Conservation (phyloP, 2,329 filamentous ascomycete genomes). For the Alternaria infectoria region DNA sequence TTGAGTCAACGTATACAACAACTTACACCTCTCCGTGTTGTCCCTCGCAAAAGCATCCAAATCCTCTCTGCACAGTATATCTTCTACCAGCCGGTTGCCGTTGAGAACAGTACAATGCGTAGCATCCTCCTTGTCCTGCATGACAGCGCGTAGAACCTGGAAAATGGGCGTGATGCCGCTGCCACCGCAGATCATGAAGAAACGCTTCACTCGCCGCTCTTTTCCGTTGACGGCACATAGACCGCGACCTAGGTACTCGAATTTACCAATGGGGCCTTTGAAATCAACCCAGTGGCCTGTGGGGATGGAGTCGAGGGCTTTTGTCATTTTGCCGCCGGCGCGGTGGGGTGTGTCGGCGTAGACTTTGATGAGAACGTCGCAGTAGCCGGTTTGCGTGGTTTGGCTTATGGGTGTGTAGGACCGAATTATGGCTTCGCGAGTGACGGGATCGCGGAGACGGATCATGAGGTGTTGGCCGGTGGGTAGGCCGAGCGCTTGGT, state of each 20-base stretch:
- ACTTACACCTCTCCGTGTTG: slow-evolving; percentile 63
- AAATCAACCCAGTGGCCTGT: slow-evolving; percentile 78
- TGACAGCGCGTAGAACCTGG: slow-evolving; percentile 77
- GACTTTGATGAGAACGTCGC: slow-evolving; percentile 83
- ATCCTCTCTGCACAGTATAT: slow-evolving; percentile 80
- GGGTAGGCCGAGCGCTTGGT: slow-evolving; percentile 76
- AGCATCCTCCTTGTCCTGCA: slow-evolving; percentile 66
- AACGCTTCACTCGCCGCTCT: slow-evolving; percentile 65
- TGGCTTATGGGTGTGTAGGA: slow-evolving; percentile 86
- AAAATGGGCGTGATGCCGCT: slow-evolving; percentile 93
- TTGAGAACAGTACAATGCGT: slow-evolving; percentile 77
- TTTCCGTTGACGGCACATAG: slow-evolving; percentile 66
- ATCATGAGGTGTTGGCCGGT: slow-evolving; percentile 89
- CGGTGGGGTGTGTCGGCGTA: slow-evolving; percentile 68
- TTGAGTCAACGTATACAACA: slow-evolving; percentile 74
- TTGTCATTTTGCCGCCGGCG: slow-evolving; percentile 80
- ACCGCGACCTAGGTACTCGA: slow-evolving; percentile 76
- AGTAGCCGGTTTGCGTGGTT: slow-evolving; percentile 63
- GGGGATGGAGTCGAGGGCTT: slow-evolving; percentile 74
- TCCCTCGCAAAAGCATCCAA: slow-evolving; percentile 67
- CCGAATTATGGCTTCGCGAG: slow-evolving; percentile 76
- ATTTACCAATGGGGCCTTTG: slow-evolving; percentile 87
- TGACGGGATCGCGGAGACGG: slow-evolving; percentile 74
- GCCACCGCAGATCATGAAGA: slow-evolving; percentile 87
- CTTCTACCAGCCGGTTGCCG: slow-evolving; percentile 76